phyloP scores from a whole-genome alignment of 768 basidiomycete species.

The Leccinum broughii region DNA sequence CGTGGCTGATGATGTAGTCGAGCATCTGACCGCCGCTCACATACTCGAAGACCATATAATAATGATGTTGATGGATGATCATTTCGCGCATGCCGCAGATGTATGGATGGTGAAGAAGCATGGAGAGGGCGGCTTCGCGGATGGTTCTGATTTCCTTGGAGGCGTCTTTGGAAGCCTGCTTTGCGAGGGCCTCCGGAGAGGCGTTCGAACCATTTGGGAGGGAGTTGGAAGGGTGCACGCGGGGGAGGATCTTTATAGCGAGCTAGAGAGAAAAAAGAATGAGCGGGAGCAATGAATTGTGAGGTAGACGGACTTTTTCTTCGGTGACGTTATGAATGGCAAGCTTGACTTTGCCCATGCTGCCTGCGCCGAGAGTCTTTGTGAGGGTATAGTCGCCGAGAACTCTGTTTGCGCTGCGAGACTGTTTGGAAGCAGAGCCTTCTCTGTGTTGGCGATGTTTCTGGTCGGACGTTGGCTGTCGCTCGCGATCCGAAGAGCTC shows the following conservation, averaged over 20 bases:
- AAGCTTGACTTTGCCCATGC: constrained; percentile 99
- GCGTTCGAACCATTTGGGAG: constrained; percentile 47
- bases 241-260: constrained; percentile 98
- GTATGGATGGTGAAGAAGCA: constrained; percentile 97
- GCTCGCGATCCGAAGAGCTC: constrained; percentile 34
- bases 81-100: constrained; percentile 99
- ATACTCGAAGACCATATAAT: constrained; percentile 99
- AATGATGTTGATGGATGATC: constrained; percentile 96
- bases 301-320: constrained; percentile 72
- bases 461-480: constrained; percentile 29
- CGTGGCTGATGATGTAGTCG: constrained; percentile 99
- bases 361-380: constrained; percentile 96
- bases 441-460: constrained; percentile 33
- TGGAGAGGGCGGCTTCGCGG: constrained; percentile 91
- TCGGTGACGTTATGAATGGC: constrained; percentile 86
- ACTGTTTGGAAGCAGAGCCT: constrained; percentile 36
- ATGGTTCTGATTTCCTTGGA: constrained; percentile 96
- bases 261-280: constrained; percentile 50
- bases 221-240: constrained; percentile 63
- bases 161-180: constrained; percentile 85
- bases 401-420: constrained; percentile 47
- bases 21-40: constrained; percentile 99
- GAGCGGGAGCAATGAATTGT: constrained; percentile 3
- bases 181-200: constrained; percentile 60
- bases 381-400: constrained; percentile 95